Evolutionary conservation across 1,139 yeast species (phyloP), one percentile per base, ranked within the genome.

Genomic region (Nadsonia starkeyi-henricii): DNA sequence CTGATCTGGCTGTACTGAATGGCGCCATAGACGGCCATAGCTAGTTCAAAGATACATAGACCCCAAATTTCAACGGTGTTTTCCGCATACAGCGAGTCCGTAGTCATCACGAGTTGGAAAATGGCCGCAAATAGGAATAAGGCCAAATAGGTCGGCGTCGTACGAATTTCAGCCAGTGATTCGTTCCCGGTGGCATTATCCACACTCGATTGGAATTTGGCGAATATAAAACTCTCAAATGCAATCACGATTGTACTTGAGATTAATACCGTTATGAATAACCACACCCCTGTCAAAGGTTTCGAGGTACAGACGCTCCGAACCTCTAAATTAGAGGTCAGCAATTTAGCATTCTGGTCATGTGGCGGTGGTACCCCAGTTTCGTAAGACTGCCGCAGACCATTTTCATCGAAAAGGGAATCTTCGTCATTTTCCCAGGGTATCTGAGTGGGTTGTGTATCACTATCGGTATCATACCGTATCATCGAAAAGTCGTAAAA

Each of bases 1-100:
- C 62, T 53, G 44, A 74, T 62, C 61, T 75, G 79, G 48, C 66
- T 65, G 55, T 67, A 74, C 57, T 75, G 79, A 41, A 75, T 67
- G 12, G 76, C 75, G 1, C 78, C 69, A 57, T 75, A 75, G 2
- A 73, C 63, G 55, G 73, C 61, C 74, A 75, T 69, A 45, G 75
- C 72, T n/a, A 64, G 64, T 53, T 71, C 69, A 54, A 75, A 75
- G 17, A 67, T 48, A 53, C 75, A 67, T 43, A 75, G 63, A 53
- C 73, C 69, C 26, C 69, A 59, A 21, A 72, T 53, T 51, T 62
- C 57, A 63, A 64, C 56, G 53, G 74, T 67, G 54, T 75, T 75
- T 54, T 71, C 66, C 17, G 70, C 63, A 46, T 60, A 56, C 20
- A 75, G 60, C 1, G 77, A 77, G 46, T 74, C 64, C n/a, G 61